Evolutionary conservation across 176 grass and related monocot genomes (phyloP).

Genomic region (Carex scoparia): DNA sequence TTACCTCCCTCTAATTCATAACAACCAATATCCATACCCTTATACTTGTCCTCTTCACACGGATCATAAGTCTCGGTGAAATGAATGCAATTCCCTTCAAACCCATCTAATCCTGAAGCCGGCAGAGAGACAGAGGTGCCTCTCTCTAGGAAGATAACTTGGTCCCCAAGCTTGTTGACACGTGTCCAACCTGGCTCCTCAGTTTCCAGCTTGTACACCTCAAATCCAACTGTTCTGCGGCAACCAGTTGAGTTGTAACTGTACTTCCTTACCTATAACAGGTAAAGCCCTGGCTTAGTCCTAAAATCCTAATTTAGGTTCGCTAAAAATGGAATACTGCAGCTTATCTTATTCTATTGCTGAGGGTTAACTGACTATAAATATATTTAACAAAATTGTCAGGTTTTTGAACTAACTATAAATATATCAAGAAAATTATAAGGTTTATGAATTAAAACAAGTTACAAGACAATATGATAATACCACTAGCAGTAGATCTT

Average conservation of each 20-base stretch:
- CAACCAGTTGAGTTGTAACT: background rate
- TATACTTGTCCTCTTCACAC: background rate
- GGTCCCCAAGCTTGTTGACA: background rate
- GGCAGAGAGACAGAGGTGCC: conserved; percentile 20
- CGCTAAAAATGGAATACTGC: background rate
- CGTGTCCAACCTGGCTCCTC: conserved; percentile 7
- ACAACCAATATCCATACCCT: conserved; percentile 11
- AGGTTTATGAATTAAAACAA: background rate
- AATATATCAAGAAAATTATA: background rate
- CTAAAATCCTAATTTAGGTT: background rate
- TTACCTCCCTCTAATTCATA: conserved; percentile 1
- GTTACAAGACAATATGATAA: background rate
- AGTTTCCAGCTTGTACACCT: conserved; percentile 17
- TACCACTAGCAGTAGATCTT: conserved; percentile 29
- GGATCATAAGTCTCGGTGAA: conserved; percentile 20
- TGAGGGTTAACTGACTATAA: background rate
- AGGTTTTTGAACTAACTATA: background rate
- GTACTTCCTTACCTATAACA: conserved; percentile 15
- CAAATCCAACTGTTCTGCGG: conserved; percentile 14
- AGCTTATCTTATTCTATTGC: background rate
- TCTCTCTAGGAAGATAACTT: conserved; percentile 18
- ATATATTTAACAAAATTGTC: background rate
- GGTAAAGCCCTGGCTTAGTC: background rate
- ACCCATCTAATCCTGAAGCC: conserved; percentile 18
- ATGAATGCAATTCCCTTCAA: conserved; percentile 20